Base-by-base conservation (phyloP, 768 basidiomycete species). In the Psilocybe subaeruginosa region DNA sequence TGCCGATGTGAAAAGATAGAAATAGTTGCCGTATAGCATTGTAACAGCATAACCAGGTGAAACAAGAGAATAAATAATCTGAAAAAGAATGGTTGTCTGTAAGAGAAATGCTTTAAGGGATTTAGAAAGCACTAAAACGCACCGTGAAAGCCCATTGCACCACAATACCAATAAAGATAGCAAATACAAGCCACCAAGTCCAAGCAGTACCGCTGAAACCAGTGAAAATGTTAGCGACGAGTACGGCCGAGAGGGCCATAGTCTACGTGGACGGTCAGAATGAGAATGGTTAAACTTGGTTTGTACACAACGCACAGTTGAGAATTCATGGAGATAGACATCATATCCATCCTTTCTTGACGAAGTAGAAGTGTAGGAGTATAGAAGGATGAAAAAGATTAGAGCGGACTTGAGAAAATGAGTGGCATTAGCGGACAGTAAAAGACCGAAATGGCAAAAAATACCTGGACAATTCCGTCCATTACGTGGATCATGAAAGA, bases 121-220 rank as follows among this genome's bases (percentile, higher is more conserved):
- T 51, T 49, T 23, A 41, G 55, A 35, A n/a, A 39, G 57, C 14
- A 14, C 56, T 11, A 7, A 8, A 45, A 78, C 85, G 60, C 69
- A 92, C 93, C 16, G 93, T 93, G 76, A 86, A 97, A 19, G 80
- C 70, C 85, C 87, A 88, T 60, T 95, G 76, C 23, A 98, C 77
- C 17, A 93, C 74, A 19, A 92, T 89, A 27, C 97, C 97, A 61
- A 98, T 72, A 53, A 85, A 82, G 37, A 97, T 80, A 19, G 90
- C 85, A 62, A 93, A 91, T 74, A 87, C 90, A 16, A 97, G 85
- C 93, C 95, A 98, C 17, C 81, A 85, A 4, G 89, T 95, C 97
- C 97, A 98, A 1, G 88, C 86, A 55, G 83, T 85, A 2, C 91
- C 91, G 72, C 88, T 93, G 47, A 99, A 79, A n/a, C 94, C 95